These are phyloP conservation scores for Epichloe baconii DNA, from an alignment of 2,329 filamentous ascomycete genomes.

Conservation along the genomic window DNA sequence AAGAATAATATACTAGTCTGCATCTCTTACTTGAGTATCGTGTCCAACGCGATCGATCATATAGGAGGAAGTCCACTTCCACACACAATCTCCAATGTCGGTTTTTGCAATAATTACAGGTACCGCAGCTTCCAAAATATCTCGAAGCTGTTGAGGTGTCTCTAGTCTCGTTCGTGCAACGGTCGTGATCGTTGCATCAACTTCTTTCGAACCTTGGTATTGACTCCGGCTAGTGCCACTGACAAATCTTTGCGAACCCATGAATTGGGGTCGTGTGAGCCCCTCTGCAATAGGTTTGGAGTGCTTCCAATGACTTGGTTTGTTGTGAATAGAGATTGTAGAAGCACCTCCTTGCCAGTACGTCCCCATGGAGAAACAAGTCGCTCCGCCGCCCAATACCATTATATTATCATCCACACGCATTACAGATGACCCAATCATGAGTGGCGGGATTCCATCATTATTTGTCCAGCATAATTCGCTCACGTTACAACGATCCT, in stretches of 20 bases:
- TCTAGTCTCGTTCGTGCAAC: slow-evolving; percentile 41
- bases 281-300: neutral
- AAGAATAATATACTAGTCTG: neutral
- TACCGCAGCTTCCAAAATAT: slow-evolving; percentile 41
- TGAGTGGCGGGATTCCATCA: slow-evolving; percentile 36
- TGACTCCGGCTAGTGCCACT: slow-evolving; percentile 4
- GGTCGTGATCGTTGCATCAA: slow-evolving; percentile 11
- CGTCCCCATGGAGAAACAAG: slow-evolving; percentile 83
- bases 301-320: neutral
- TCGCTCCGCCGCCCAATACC: slow-evolving; percentile 67
- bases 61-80: slow-evolving; percentile 56
- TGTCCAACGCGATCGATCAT: slow-evolving; percentile 48
- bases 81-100: slow-evolving; percentile 53
- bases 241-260: slow-evolving; percentile 17
- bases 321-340: slow-evolving; percentile 17
- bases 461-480: slow-evolving; percentile 4
- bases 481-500: slow-evolving; percentile 20
- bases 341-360: slow-evolving; percentile 61
- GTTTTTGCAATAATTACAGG: slow-evolving; percentile 50
- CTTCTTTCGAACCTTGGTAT: neutral
- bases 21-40: slow-evolving; percentile 41
- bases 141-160: slow-evolving; percentile 43
- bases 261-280: slow-evolving; percentile 8
- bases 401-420: slow-evolving; percentile 38
- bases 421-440: slow-evolving; percentile 54